These are phyloP conservation scores for Tricholoma terreum DNA, from an alignment of 768 basidiomycete genomes.

Conservation along the genomic window DNA sequence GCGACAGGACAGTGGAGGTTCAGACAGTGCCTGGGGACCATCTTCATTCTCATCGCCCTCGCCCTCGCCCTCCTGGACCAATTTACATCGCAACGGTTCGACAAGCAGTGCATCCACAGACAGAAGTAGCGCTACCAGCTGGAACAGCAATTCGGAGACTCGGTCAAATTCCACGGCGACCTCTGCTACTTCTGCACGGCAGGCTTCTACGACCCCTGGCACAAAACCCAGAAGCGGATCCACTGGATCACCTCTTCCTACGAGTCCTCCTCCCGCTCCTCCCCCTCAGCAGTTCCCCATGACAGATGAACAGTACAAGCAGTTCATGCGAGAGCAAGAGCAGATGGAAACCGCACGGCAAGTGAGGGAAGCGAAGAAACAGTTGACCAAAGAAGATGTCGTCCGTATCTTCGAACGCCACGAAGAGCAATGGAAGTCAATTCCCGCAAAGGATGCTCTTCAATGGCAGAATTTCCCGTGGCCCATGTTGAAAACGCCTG, in stretches of 20 bases:
- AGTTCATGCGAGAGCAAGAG: slow-evolving; percentile 68
- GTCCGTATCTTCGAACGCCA: slow-evolving; percentile 55
- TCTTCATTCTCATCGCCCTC: slow-evolving; percentile 21
- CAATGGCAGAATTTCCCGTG: slow-evolving; percentile 72
- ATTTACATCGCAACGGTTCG: slow-evolving; percentile 9
- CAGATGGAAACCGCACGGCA: slow-evolving; percentile 52
- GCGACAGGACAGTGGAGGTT: slow-evolving; percentile 39
- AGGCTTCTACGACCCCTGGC: slow-evolving; percentile 22
- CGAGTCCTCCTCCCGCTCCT: slow-evolving; percentile 18
- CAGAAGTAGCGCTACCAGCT: slow-evolving; percentile 11
- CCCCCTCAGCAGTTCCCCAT: slow-evolving; percentile 14
- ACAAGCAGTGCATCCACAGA: slow-evolving; percentile 23
- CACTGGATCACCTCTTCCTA: slow-evolving; percentile 27
- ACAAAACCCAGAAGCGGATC: slow-evolving; percentile 33
- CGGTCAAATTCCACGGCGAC: slow-evolving; percentile 28
- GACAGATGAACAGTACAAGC: slow-evolving; percentile 66
- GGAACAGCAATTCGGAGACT: slow-evolving; percentile 10
- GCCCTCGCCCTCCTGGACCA: slow-evolving; percentile 6
- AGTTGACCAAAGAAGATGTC: slow-evolving; percentile 56
- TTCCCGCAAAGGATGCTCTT: slow-evolving; percentile 40
- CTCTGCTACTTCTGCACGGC: slow-evolving; percentile 23
- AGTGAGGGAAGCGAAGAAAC: slow-evolving; percentile 48
- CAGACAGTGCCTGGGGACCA: slow-evolving; percentile 31
- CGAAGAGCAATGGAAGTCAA: slow-evolving; percentile 57
- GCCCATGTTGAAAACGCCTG: slow-evolving; percentile 63